These are phyloP conservation scores for Cryptococcus sp. DNA, from an alignment of 1,284 basidiomycete genomes.

Conservation along the genomic window DNA sequence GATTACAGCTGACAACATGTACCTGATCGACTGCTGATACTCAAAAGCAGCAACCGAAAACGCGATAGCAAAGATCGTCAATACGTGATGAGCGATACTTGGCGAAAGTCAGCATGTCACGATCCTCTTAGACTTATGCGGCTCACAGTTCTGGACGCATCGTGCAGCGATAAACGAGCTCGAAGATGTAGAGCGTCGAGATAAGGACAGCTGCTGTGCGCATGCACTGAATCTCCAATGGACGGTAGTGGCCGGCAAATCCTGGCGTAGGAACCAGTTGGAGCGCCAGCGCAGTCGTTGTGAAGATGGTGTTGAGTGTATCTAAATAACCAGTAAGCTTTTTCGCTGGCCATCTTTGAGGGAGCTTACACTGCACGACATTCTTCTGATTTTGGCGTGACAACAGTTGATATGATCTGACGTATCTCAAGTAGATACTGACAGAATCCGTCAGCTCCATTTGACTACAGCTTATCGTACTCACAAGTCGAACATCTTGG, in stretches of 20 bases:
- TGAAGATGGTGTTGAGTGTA: conserved; percentile 30
- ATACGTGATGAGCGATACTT: conserved; percentile 30
- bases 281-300: conserved; percentile 29
- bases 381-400: conserved; percentile 27
- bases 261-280: conserved; percentile 24
- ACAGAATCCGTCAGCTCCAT: neutral
- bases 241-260: conserved; percentile 17
- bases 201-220: conserved; percentile 24
- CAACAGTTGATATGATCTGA: conserved; percentile 10
- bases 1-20: conserved; percentile 21
- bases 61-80: conserved; percentile 32
- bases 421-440: conserved; percentile 6
- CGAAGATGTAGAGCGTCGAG: conserved; percentile 31
- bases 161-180: conserved; percentile 30
- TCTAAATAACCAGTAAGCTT: conserved; percentile 12
- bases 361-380: conserved; percentile 29
- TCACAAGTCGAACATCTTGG: conserved; percentile 22
- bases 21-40: conserved; percentile 22
- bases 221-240: conserved; percentile 20
- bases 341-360: neutral
- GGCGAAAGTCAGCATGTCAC: neutral
- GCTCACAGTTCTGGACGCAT: conserved; percentile 36
- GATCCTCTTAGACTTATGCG: neutral
- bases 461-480: conserved; percentile 1
- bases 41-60: conserved; percentile 25